Percentiles rank a stretch among this genome's conserved stretches.
phyloP scores from a whole-genome alignment of 805 yeast genomes.

The Kluyveromyces aestuarii region DNA sequence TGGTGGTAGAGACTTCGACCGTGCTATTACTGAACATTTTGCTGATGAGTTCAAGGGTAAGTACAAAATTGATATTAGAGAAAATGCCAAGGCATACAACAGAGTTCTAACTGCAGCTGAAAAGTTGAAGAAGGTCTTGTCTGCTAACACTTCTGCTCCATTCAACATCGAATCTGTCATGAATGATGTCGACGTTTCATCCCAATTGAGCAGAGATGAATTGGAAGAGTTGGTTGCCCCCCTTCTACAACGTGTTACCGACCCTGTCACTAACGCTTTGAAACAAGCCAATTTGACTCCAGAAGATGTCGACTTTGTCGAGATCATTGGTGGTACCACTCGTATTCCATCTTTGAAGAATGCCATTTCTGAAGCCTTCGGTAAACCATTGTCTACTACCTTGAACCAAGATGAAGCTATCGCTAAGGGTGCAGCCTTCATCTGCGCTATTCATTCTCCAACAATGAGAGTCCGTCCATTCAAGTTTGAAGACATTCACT shows the following conservation, averaged over 20 bases:
- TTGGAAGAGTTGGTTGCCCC: slow-evolving; percentile 86
- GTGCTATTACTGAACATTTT: slow-evolving; percentile 88
- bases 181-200: slow-evolving; percentile 93
- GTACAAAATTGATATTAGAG: slow-evolving; percentile 86
- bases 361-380: slow-evolving; percentile 69
- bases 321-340: slow-evolving; percentile 96
- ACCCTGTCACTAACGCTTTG: slow-evolving; percentile 76
- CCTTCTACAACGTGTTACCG: slow-evolving; percentile 61
- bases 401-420: slow-evolving; percentile 98
- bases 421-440: slow-evolving; percentile 98
- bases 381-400: slow-evolving; percentile 82
- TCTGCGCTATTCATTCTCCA: slow-evolving; percentile 98
- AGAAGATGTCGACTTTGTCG: slow-evolving; percentile 80
- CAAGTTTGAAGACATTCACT: slow-evolving; percentile 94
- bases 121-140: slow-evolving; percentile 87
- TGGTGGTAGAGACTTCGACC: slow-evolving; percentile 97
- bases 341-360: slow-evolving; percentile 93
- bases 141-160: slow-evolving; percentile 94
- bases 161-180: slow-evolving; percentile 91
- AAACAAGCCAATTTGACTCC: slow-evolving; percentile 63
- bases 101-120: slow-evolving; percentile 90
- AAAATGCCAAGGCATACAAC: slow-evolving; percentile 90
- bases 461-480: slow-evolving; percentile 97
- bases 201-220: slow-evolving; percentile 82
- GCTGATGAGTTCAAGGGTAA: slow-evolving; percentile 86